Conservation (phyloP, 306 rosid genomes). For the Fragaria nilgerrensis region DNA sequence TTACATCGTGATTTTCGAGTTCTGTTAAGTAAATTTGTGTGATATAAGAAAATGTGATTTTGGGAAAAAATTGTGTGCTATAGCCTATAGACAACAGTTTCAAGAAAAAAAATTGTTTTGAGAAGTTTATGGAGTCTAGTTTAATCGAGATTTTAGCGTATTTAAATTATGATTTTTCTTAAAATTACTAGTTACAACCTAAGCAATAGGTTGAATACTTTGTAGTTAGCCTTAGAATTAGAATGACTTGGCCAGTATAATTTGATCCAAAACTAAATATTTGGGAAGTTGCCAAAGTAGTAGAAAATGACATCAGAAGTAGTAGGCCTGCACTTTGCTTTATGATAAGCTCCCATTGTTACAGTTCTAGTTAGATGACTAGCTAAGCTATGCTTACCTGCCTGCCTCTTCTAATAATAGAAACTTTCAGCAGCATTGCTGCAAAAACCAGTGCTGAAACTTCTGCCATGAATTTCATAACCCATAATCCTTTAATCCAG, state of each 20-base stretch:
- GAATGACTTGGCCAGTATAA: background rate
- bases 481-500: background rate
- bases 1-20: too few relatives aligned
- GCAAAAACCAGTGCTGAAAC: background rate
- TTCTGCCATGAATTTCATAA: background rate
- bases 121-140: background rate
- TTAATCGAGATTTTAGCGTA: too few relatives aligned
- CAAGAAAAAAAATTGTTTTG: background rate
- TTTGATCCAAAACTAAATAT: background rate
- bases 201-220: background rate
- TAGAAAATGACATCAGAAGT: background rate
- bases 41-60: too few relatives aligned
- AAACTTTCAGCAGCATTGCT: background rate
- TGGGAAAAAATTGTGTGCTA: background rate
- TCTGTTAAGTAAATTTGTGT: too few relatives aligned
- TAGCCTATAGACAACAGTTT: background rate
- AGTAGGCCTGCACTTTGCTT: conserved; percentile 2
- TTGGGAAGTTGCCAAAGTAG: background rate
- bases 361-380: background rate
- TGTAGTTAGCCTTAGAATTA: background rate
- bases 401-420: background rate
- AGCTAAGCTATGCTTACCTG: background rate
- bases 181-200: too few relatives aligned
- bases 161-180: background rate
- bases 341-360: background rate